Evolutionary conservation across 208 protist species (phyloP).

Genomic region (Crithidia sp.): DNA sequence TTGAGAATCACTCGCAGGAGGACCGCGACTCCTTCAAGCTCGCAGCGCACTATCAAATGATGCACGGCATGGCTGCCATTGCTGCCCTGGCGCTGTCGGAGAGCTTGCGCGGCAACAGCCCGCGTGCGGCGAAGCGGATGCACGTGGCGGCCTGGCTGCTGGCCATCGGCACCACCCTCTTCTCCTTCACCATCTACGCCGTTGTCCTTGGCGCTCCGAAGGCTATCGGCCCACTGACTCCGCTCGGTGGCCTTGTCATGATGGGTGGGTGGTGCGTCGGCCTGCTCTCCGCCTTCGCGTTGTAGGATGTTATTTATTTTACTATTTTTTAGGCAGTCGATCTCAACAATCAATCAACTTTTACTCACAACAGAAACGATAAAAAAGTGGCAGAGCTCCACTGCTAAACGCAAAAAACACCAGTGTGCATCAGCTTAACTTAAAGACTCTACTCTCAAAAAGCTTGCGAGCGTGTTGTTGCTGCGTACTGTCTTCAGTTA

Average conservation of each 20-base stretch:
- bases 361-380: background rate
- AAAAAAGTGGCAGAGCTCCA: too few species aligned
- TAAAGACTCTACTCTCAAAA: too few species aligned
- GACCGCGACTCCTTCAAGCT: conserved; percentile 14
- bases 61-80: conserved; percentile 35
- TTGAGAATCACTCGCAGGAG: conserved; percentile 1
- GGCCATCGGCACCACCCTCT: conserved; percentile 25
- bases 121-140: conserved; percentile 24
- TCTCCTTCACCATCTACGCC: conserved; percentile 41
- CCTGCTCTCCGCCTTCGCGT: conserved; percentile 7
- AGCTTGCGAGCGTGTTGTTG: too few species aligned
- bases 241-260: conserved; percentile 33
- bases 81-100: conserved; percentile 19
- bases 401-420: too few species aligned
- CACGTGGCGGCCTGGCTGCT: conserved; percentile 22
- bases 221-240: conserved; percentile 26
- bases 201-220: conserved; percentile 23
- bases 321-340: conserved; percentile 1
- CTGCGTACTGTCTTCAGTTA: too few species aligned
- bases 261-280: conserved; percentile 29
- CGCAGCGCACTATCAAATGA: conserved; percentile 30
- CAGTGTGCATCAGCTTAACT: too few species aligned
- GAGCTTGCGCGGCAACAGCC: background rate
- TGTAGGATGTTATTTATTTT: background rate
- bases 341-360: too few species aligned